Evolutionary conservation across 306 rosid species (phyloP).

Genomic region (Morella rubra): DNA sequence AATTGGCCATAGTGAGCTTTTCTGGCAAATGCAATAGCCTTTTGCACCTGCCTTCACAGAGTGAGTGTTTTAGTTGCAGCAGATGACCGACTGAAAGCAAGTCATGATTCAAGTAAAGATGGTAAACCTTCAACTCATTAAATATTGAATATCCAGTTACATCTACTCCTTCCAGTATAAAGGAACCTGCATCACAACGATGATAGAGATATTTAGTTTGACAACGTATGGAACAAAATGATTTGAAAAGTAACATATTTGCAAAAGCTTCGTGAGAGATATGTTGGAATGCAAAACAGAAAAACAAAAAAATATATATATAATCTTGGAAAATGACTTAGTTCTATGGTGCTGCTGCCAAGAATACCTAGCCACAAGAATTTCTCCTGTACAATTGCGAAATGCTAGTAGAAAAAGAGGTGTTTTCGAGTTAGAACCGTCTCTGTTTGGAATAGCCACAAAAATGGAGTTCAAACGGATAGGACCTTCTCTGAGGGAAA

Average conservation of each 20-base stretch:
- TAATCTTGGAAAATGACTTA: too few relatives aligned
- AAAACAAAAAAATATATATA: too few relatives aligned
- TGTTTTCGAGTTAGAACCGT: too few relatives aligned
- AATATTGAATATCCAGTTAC: slow-evolving; percentile 82
- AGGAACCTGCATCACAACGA: slow-evolving; percentile 58
- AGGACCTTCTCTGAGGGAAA: neutral
- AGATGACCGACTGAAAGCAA: slow-evolving; percentile 22
- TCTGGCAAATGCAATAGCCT: slow-evolving; percentile 86
- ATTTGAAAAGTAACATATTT: neutral
- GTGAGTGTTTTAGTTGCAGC: slow-evolving; percentile 48
- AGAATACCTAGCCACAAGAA: neutral
- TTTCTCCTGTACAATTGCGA: neutral
- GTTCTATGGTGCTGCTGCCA: neutral
- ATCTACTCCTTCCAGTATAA: slow-evolving; percentile 84
- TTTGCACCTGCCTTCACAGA: slow-evolving; percentile 97
- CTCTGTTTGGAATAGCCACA: too few relatives aligned
- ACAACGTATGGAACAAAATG: slow-evolving; percentile 1
- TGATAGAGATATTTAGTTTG: slow-evolving; percentile 7
- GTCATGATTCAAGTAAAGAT: slow-evolving; percentile 28
- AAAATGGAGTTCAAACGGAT: too few relatives aligned
- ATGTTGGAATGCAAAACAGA: too few relatives aligned
- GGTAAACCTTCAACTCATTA: slow-evolving; percentile 71
- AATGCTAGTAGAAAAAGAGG: too few relatives aligned
- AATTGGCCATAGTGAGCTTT: slow-evolving; percentile 87
- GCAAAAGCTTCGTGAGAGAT: too few relatives aligned